These are phyloP conservation scores for Nakaseomyces nivariensis DNA, from an alignment of 1,139 yeast species.

Conservation along the genomic window DNA sequence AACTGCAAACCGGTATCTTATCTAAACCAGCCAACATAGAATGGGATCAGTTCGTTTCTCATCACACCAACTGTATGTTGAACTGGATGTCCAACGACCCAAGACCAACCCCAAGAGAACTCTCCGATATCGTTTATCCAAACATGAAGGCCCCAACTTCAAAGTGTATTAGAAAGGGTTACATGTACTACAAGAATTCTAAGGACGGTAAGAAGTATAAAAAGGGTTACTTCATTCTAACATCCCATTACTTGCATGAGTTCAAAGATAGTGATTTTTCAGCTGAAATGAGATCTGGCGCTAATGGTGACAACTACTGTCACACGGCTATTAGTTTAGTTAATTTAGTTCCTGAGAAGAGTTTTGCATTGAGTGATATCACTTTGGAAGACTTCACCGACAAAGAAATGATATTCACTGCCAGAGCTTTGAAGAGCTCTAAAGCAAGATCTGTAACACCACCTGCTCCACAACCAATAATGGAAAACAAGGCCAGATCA, in stretches of 20 bases:
- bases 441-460: background rate
- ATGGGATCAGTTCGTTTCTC: constrained; percentile 65
- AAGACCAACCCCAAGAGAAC: constrained; percentile 37
- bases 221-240: constrained; percentile 56
- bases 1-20: constrained; percentile 51
- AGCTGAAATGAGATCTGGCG: constrained; percentile 13
- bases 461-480: background rate
- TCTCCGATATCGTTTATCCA: constrained; percentile 38
- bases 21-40: constrained; percentile 51
- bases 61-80: constrained; percentile 34
- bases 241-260: constrained; percentile 61
- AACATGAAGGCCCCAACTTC: constrained; percentile 42
- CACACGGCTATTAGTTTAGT: constrained; percentile 1
- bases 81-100: constrained; percentile 38
- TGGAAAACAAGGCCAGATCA: background rate
- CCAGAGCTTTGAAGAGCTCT: background rate
- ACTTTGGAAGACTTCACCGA: background rate
- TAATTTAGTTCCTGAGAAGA: background rate
- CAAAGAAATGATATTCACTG: constrained; percentile 1
- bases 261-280: constrained; percentile 53
- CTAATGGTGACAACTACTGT: background rate
- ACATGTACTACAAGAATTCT: constrained; percentile 25
- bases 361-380: constrained; percentile 1
- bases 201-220: constrained; percentile 41
- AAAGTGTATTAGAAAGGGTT: constrained; percentile 45